Evolutionary conservation across 495 filamentous ascomycete genomes (phyloP).

Genomic region (Neurospora intermedia): DNA sequence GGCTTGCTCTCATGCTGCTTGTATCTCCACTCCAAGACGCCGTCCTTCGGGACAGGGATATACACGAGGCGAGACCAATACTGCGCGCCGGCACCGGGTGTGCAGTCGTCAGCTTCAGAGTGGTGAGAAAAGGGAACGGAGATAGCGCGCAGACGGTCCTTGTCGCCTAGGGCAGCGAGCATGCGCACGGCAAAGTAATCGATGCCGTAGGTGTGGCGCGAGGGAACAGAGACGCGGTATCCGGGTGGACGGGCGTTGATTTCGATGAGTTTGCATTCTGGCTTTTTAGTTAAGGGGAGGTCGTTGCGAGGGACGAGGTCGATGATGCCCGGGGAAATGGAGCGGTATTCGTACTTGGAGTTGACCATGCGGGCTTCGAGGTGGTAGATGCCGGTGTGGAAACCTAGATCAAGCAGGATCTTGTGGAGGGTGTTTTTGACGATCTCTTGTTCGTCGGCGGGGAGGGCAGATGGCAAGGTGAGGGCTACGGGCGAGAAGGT

Average conservation of each 20-base stretch:
- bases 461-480: conserved; percentile 31
- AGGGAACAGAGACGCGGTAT: conserved; percentile 15
- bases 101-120: not conserved
- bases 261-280: conserved; percentile 25
- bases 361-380: conserved; percentile 24
- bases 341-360: conserved; percentile 20
- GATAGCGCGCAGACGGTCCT: conserved; percentile 12
- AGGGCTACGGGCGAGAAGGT: conserved; percentile 30
- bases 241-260: conserved; percentile 33
- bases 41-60: conserved; percentile 15
- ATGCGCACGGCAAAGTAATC: conserved; percentile 28
- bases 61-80: conserved; percentile 23
- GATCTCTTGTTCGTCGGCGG: conserved; percentile 21
- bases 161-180: conserved; percentile 22
- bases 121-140: conserved; percentile 14
- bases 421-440: conserved; percentile 18
- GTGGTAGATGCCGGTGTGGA: conserved; percentile 24
- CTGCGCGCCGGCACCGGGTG: conserved; percentile 5
- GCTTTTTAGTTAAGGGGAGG: not conserved
- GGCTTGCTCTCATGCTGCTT: too few species aligned
- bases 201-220: conserved; percentile 28
- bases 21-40: conserved; percentile 4
- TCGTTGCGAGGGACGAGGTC: conserved; percentile 4
- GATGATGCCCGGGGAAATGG: conserved; percentile 7
- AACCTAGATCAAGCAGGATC: conserved; percentile 24